Evolutionary conservation across 306 rosid species (phyloP), one percentile per base, ranked within the genome.

Genomic region (Alnus rubra): DNA sequence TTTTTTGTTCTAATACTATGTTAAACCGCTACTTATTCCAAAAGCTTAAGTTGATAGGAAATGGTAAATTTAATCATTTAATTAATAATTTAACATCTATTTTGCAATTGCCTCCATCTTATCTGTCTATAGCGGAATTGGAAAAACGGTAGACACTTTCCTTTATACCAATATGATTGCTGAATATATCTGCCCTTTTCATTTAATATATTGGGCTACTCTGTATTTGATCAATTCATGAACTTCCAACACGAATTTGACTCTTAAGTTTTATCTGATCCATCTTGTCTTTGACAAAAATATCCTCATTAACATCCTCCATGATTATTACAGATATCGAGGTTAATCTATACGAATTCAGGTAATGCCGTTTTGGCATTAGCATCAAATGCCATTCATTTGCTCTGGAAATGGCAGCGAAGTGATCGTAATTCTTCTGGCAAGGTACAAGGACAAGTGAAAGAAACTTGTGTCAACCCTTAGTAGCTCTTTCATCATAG

Each of bases 391-490:
- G 98, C 98, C 69, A 86, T 94, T 80, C 98, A 94, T 83, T 80
- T 94, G 78, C 90, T 94, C 75, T 94, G 98, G 98, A 94, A 94
- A 86, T 94, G 98, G 97, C 90, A 84, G 80, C 87, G 97, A 69
- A 87, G 80, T 78, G 97, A 94, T 10, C 97, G 98, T 47, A 89
- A 88, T 83, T 82, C 98, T 74, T 53, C 89, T 75, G 88, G 89
- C 78, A 92, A 87, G 92, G 98, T 92, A 19, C n/a, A 81, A 44
- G 78, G 67, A 72, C 47, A 70, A 76, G 64, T 79, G 52, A 73
- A 18, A 62, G 72, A 52, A 69, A 59, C 77, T 79, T 80, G 47
- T 70, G 23, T 80, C 76, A 62, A 77, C 58, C 58, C 71, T 62
- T 73, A 44, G 33, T 28, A 44, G 12, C 78, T 71, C 28, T 65